Evolutionary conservation across 2,329 filamentous ascomycete species (phyloP), one percentile per base, ranked within the genome.

Genomic region (Myriosclerotinia curreyana): DNA sequence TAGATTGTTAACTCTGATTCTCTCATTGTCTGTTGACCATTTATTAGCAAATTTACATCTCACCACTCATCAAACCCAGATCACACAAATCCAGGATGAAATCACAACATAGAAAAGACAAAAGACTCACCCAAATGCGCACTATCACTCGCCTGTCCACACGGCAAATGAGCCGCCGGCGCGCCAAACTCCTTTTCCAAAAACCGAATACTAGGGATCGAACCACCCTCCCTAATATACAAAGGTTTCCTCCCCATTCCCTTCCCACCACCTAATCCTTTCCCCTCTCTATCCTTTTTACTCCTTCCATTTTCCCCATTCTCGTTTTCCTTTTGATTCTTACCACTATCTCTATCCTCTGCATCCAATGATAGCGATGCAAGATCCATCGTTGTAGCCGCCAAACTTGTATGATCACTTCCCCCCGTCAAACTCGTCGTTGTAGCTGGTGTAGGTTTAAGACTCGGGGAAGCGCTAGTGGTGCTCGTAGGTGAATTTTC

Each of bases 211-310:
- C 91, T 91, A 0, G 95, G 95, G 70, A 99, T 99, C 0, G 90
- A 96, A 6, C 95, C 95, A 15, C 95, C 95, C 77, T 99, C 95
- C 12, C 95, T 86, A 70, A 99, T 99, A 75, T 96, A 98, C 4
- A 99, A 81, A 0, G 93, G 94, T 71, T 87, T 89, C 9, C 79
- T 76, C 14, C 74, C 74, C 25, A 40, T 34, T 20, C 44, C 31
- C 55, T 67, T 71, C 12, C 62, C 53, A 40, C 9, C 58, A 3
- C 28, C 17, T 3, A 50, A 53, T 28, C 22, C 58, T 17, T 31
- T 38, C 8, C 28, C 28, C 11, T 48, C 55, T 36, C n/a, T 49
- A 20, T 31, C 11, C 34, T 31, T 49, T 31, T 38, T 17, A 20
- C 15, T 20, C 9, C 22, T 8, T 52, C 25, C 36, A n/a, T 14